Conservation (phyloP, 495 filamentous ascomycete species). For the Delitschia confertaspora region DNA sequence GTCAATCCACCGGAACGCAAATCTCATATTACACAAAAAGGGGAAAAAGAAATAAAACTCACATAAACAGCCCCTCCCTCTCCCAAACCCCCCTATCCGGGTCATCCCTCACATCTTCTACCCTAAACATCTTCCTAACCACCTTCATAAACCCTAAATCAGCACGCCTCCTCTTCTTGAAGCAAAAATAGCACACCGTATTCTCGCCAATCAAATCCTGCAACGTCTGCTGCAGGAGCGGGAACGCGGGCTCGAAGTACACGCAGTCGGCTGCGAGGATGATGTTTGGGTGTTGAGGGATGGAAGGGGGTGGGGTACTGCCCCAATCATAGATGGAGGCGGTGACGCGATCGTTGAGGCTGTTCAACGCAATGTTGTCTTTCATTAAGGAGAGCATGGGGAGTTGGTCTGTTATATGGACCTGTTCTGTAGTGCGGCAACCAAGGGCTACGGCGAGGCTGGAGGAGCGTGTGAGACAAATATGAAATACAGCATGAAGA, state of each 20-base stretch:
- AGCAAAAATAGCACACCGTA: constrained; percentile 83
- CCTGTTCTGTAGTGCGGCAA: constrained; percentile 41
- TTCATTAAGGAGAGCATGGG: constrained; percentile 77
- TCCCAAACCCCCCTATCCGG: constrained; percentile 34
- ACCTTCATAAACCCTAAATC: constrained; percentile 44
- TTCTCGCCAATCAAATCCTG: constrained; percentile 38
- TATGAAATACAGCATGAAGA: constrained; percentile 9
- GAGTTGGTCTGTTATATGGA: constrained; percentile 77
- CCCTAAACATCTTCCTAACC: constrained; percentile 38
- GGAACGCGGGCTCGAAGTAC: constrained; percentile 94
- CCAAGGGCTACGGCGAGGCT: constrained; percentile 57
- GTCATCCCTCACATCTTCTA: constrained; percentile 40
- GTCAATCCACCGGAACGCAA: too few species aligned
- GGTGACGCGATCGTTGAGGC: constrained; percentile 50
- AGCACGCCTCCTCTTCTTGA: constrained; percentile 68
- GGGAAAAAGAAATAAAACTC: constrained; percentile 23
- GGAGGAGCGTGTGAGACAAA: background rate
- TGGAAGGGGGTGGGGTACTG: constrained; percentile 39
- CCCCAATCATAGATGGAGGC: constrained; percentile 70
- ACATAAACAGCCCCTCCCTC: constrained; percentile 43
- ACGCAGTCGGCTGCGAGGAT: constrained; percentile 93
- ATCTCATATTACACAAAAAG: too few species aligned
- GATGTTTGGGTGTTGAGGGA: constrained; percentile 56
- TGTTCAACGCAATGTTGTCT: constrained; percentile 73
- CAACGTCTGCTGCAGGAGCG: constrained; percentile 73